These are phyloP conservation scores for Lecanoromycetidae sp. DNA, from an alignment of 2,329 filamentous ascomycete genomes.

Conservation along the genomic window DNA sequence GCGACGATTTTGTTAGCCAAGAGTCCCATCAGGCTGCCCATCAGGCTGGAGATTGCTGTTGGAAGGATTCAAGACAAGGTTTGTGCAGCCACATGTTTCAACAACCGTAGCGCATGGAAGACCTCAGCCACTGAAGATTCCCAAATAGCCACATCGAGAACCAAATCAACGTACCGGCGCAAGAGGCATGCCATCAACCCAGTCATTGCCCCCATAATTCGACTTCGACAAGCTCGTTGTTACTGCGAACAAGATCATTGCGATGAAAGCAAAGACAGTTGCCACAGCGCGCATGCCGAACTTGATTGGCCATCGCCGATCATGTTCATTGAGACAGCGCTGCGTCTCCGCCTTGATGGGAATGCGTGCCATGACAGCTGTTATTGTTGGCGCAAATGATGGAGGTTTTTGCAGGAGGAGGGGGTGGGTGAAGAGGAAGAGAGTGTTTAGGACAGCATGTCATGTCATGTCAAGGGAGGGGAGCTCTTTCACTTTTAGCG, in stretches of 20 bases:
- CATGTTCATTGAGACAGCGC: slow-evolving; percentile 9
- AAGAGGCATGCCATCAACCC: slow-evolving; percentile 17
- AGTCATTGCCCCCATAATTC: slow-evolving; percentile 15
- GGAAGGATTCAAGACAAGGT: background rate
- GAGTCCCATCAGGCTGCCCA: too few species aligned
- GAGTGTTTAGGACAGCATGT: background rate
- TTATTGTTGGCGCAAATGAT: background rate
- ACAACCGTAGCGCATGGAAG: background rate
- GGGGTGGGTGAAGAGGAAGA: background rate
- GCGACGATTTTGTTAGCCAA: too few species aligned
- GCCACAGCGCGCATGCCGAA: slow-evolving; percentile 13
- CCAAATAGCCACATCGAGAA: background rate
- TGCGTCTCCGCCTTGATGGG: slow-evolving; percentile 10
- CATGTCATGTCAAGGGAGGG: background rate
- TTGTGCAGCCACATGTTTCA: background rate
- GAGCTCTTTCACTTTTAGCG: background rate
- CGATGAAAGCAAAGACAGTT: slow-evolving; percentile 16
- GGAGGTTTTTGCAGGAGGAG: background rate
- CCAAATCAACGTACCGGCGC: slow-evolving; percentile 16
- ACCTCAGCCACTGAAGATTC: too few species aligned
- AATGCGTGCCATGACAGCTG: slow-evolving; percentile 1
- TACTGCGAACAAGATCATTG: slow-evolving; percentile 16
- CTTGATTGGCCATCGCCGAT: slow-evolving; percentile 17
- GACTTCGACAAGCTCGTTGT: slow-evolving; percentile 7
- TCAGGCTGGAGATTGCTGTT: background rate